Base-by-base conservation (phyloP, 2,329 filamentous ascomycete genomes). In the Phoma sp. region DNA sequence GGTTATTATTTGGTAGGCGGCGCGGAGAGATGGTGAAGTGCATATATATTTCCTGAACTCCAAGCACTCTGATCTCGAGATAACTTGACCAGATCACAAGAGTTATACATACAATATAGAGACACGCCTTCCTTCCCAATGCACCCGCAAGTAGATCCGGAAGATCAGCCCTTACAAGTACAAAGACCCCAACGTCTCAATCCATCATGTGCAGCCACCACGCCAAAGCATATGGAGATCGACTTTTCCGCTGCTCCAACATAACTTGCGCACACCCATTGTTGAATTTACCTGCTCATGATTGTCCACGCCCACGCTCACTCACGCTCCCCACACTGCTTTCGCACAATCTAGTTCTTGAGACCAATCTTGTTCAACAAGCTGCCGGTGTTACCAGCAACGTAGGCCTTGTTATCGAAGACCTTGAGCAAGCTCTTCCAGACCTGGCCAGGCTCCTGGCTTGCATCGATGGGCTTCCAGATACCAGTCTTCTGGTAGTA, bases 401-500 rank as follows among this genome's bases (percentile, higher is more conserved):
- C 68, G 46, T 68, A 62, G 25, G 74, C 68, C 61, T 76, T 76
- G 74, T 87, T 81, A 67, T 89, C 86, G 73, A 99, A 93, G 68
- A 97, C 88, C 70, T 87, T 86, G 60, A 98, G 82, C 76, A 99
- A 81, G 76, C 88, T 91, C 83, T 92, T 93, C 95, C 95, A 99
- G 59, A 99, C 95, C 77, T 93, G 88, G 40, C 91, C 91, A 17
- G 95, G 95, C 80, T 96, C 89, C 83, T 99, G 92, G 82, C 91
- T 96, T 62, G 95, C 95, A 76, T 99, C 95, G 69, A 99, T 86
- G 60, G 90, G 89, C 78, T 89, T 89, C 95, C 95, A 99, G 83
- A 99, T 97, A 66, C 93, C 93, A 42, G 91, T 96, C 80, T 92
- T 92, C 81, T 96, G 90, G 86, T 99, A 99, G 84, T 99, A 99